phyloP scores from a whole-genome alignment of 495 filamentous ascomycete genomes.

The Daldinia concentrica region DNA sequence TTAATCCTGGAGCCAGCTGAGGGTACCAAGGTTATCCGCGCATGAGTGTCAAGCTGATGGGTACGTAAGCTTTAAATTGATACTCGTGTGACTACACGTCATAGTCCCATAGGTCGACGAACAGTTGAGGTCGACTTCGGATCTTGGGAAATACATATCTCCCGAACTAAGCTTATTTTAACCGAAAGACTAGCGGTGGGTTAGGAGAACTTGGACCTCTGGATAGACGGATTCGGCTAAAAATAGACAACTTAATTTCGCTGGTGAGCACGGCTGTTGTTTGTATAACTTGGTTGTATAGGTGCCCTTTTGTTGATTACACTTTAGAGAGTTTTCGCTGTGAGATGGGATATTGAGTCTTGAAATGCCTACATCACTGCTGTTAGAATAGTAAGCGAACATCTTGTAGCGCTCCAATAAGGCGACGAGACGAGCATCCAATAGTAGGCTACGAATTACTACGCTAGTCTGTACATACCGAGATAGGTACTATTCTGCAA shows the following conservation, averaged over 20 bases:
- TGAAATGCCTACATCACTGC: neutral
- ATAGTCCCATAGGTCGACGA: conserved; percentile 9
- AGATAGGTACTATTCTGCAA: neutral
- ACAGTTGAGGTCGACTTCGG: neutral
- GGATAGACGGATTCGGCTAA: conserved; percentile 16
- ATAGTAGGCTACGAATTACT: neutral
- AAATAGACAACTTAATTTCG: conserved; percentile 14
- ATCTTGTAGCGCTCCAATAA: neutral
- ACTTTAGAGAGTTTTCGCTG: neutral
- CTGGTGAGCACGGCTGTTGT: neutral
- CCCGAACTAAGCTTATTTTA: conserved; percentile 23
- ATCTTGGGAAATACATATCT: conserved; percentile 9
- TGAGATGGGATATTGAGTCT: neutral
- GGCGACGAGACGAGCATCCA: neutral
- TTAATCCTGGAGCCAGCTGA: conserved; percentile 87
- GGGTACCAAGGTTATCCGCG: conserved; percentile 70
- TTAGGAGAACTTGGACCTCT: neutral
- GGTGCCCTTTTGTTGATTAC: neutral
- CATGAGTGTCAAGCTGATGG: neutral
- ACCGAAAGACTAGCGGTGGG: conserved; percentile 3
- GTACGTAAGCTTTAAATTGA: conserved; percentile 13
- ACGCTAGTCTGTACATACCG: neutral
- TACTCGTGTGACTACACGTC: conserved; percentile 8
- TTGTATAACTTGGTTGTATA: neutral
- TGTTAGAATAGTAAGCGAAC: neutral